A percentile compares a stretch with the other conserved stretches of the same genome.
Conservation (phyloP, 2,329 filamentous ascomycete species). For the Xylaria sp. region DNA sequence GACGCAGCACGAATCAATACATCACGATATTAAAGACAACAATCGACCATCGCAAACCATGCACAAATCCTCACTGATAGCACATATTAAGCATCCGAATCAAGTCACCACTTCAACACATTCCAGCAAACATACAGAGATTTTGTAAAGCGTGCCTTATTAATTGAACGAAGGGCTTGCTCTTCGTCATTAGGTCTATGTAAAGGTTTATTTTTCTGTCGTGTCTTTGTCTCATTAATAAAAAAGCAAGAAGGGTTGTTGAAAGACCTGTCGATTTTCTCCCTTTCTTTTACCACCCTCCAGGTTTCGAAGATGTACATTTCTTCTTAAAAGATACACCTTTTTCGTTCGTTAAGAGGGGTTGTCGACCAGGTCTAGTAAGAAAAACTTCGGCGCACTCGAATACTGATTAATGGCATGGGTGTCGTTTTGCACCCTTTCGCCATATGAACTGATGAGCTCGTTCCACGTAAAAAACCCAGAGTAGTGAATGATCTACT, state of each 20-base stretch:
- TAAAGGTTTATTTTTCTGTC: constrained; percentile 2
- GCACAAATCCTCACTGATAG: not conserved
- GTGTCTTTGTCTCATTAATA: constrained; percentile 15
- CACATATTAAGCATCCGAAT: not conserved
- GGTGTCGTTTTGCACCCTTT: not conserved
- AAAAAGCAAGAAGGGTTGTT: constrained; percentile 11
- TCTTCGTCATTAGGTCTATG: constrained; percentile 16
- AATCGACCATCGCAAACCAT: not conserved
- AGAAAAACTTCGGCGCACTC: not conserved
- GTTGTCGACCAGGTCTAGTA: not conserved
- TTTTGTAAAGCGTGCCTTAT: constrained; percentile 1
- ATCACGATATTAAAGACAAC: no score
- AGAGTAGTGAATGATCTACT: constrained; percentile 41
- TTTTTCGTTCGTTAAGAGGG: not conserved
- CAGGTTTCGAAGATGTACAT: no score
- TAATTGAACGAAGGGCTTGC: constrained; percentile 9
- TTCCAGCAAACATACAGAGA: not conserved
- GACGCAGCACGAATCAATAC: no score
- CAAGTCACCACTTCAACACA: not conserved
- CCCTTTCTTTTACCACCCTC: no score
- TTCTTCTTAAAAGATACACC: constrained; percentile 5
- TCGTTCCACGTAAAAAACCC: not conserved
- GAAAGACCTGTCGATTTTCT: constrained; percentile 15
- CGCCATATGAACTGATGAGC: not conserved
- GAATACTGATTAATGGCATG: constrained; percentile 1